These are phyloP conservation scores for Talaromyces sp. DNA, from an alignment of 2,329 filamentous ascomycete species.

Conservation along the genomic window DNA sequence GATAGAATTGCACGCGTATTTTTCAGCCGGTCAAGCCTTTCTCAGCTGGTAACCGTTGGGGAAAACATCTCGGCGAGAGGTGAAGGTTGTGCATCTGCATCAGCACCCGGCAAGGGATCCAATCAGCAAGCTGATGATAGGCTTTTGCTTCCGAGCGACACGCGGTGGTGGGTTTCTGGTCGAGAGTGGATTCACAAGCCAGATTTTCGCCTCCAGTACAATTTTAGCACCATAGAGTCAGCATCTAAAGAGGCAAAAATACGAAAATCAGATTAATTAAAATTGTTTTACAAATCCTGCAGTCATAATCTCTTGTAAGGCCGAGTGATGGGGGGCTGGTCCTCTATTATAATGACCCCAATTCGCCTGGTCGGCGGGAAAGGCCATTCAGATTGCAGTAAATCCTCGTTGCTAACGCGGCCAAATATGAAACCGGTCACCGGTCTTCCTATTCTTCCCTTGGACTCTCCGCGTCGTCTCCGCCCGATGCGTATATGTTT, in stretches of 20 bases:
- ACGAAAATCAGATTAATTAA: background rate
- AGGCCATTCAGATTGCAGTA: constrained; percentile 18
- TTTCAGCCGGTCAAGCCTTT: constrained; percentile 15
- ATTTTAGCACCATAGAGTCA: too few relatives aligned
- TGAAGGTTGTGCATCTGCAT: background rate
- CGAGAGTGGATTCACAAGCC: too few relatives aligned
- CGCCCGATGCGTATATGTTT: constrained; percentile 1
- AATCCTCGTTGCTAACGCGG: constrained; percentile 3
- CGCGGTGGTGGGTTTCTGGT: background rate
- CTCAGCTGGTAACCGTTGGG: constrained; percentile 18
- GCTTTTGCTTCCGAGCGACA: background rate
- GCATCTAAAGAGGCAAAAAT: too few relatives aligned
- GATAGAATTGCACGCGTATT: constrained; percentile 14
- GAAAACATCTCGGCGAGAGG: background rate
- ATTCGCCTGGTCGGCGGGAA: constrained; percentile 14
- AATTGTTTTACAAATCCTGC: background rate
- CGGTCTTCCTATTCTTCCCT: background rate
- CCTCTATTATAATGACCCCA: background rate
- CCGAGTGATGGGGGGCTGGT: background rate
- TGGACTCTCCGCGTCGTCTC: constrained; percentile 2
- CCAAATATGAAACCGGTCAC: constrained; percentile 10
- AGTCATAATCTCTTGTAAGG: background rate
- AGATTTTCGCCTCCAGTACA: too few relatives aligned
- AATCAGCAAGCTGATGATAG: background rate
- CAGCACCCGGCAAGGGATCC: background rate